Base-by-base conservation (phyloP, 1,284 basidiomycete genomes). In the Cryptococcus depauperatus region DNA sequence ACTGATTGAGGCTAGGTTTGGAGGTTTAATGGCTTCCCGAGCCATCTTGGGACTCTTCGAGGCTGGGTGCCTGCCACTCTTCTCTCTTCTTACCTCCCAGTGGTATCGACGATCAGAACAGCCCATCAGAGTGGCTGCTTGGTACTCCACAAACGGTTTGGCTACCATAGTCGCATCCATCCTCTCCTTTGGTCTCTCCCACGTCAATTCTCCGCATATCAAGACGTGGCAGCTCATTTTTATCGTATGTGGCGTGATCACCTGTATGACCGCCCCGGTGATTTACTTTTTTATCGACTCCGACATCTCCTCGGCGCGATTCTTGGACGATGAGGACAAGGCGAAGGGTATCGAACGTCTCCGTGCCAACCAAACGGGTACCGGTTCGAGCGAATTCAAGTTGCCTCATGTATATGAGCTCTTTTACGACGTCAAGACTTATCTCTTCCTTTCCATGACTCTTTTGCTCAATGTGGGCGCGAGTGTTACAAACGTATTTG, bases 31-130 rank as follows among this genome's bases (percentile, higher is more conserved):
- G 23, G 68, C 59, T 9, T 64, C 57, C 14, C 61, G 69, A 22
- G 67, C 69, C 58, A 45, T 72, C 18, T 57, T 72, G 10, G 70
- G 69, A 47, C 61, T 72, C 1, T 72, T 70, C 43, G 70, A 72
- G 44, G 66, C 70, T 1, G 65, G 64, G 5, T 69, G 67, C 41
- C 51, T 72, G 3, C 70, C 70, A 1, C 54, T 72, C 7, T 70
- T 72, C 56, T 58, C 69, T n/a, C 56, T 73, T 45, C 56, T 73
- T 41, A 71, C 69, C 16, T 54, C 62, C 8, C 64, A 66, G 16
- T 73, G 69, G 69, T 72, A 71, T 55, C 54, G 69, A 35, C 61
- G 71, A 37, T 60, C 61, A 18, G 69, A 71, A 57, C 64, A 68
- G 55, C 69, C 66, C 2, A 26, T 69, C 16, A 51, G 68, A 30